Percentiles rank a stretch among this genome's conserved stretches.
Evolutionary conservation across 345 rosid genomes (phyloP).

Genomic region (Toxicodendron radicans): DNA sequence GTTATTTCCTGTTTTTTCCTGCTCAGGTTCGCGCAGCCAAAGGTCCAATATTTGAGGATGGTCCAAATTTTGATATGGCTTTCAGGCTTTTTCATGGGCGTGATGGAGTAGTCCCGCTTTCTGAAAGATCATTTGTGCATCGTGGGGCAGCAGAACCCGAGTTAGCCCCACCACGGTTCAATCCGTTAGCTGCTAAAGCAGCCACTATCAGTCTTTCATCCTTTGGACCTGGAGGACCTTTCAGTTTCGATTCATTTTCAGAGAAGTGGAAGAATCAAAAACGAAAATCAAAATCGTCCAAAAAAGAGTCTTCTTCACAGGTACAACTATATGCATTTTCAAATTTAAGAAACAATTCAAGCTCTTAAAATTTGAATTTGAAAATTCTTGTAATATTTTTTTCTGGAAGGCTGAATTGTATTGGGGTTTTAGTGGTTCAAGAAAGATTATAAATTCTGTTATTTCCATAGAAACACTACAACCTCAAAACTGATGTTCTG

Average conservation of each 20-base stretch:
- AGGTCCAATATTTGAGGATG: constrained; percentile 99
- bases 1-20: neutral
- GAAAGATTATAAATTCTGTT: neutral
- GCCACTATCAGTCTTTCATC: constrained; percentile 96
- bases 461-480: neutral
- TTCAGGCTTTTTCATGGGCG: constrained; percentile 91
- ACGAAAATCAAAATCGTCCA: constrained; percentile 57
- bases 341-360: neutral
- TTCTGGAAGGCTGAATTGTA: neutral
- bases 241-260: constrained; percentile 78
- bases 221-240: constrained; percentile 82
- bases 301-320: constrained; percentile 66
- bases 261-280: constrained; percentile 60
- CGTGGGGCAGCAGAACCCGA: constrained; percentile 37
- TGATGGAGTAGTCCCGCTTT: constrained; percentile 96
- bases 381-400: neutral
- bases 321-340: constrained; percentile 30
- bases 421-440: neutral
- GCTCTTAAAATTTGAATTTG: neutral
- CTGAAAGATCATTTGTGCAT: constrained; percentile 39
- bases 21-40: constrained; percentile 54
- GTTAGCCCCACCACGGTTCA: constrained; percentile 48
- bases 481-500: neutral
- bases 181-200: constrained; percentile 95
- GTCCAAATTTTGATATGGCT: constrained; percentile 88